Percentiles rank a stretch among this genome's conserved stretches.
Evolutionary conservation across 2,329 filamentous ascomycete species (phyloP).

Genomic region (Pyrenochaeta sp.): DNA sequence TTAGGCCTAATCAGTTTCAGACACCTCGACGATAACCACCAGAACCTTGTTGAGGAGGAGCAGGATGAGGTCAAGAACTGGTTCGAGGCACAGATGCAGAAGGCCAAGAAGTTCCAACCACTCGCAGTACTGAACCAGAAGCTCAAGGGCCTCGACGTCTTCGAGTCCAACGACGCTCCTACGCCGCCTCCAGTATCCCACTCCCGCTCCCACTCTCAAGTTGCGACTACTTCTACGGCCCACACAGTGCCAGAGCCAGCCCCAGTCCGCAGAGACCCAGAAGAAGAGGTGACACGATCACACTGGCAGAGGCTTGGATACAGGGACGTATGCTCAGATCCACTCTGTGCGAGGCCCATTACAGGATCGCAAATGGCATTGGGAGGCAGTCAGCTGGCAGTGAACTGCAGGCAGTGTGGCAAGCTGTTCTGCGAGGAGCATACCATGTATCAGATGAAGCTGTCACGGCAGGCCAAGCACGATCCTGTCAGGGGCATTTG

Average conservation of each 20-base stretch:
- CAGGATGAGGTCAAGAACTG: conserved; percentile 96
- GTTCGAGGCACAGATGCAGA: conserved; percentile 94
- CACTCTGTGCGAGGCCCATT: conserved; percentile 70
- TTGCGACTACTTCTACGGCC: conserved; percentile 39
- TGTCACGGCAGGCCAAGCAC: conserved; percentile 86
- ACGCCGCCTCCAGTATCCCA: conserved; percentile 49
- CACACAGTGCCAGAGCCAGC: conserved; percentile 45
- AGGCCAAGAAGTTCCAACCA: conserved; percentile 92
- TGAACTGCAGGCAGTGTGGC: conserved; percentile 95
- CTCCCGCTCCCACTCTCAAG: conserved; percentile 28
- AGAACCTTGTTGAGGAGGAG: conserved; percentile 85
- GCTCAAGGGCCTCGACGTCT: conserved; percentile 88
- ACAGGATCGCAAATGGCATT: conserved; percentile 65
- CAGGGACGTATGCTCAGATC: conserved; percentile 86
- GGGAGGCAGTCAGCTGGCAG: conserved; percentile 79
- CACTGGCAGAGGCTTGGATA: conserved; percentile 86
- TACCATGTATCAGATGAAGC: conserved; percentile 99
- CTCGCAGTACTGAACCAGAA: conserved; percentile 93
- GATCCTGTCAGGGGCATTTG: conserved; percentile 90
- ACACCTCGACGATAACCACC: conserved; percentile 87
- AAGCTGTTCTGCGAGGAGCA: conserved; percentile 95
- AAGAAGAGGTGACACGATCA: conserved; percentile 84
- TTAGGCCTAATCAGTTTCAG: conserved; percentile 50
- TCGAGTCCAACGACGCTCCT: conserved; percentile 84
- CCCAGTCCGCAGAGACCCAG: conserved; percentile 69